Base-by-base conservation (phyloP, 208 protist species). In the Borovskyia barvae region DNA sequence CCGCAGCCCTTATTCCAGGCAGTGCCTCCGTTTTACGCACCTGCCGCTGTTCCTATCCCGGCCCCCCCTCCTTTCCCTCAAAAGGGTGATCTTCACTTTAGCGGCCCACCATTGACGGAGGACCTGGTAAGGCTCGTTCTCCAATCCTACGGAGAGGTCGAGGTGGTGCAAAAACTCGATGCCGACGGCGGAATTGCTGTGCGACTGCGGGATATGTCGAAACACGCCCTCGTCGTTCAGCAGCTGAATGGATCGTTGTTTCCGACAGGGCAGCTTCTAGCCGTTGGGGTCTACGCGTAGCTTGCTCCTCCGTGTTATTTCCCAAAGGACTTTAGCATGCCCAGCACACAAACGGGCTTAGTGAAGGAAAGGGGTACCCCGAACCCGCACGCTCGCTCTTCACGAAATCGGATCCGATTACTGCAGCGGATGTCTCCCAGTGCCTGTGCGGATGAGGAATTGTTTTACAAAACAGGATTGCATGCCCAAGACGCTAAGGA, bases 241-340 rank as follows among this genome's bases (percentile, higher is more conserved):
- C 75, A 87, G 36, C 73, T 95, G 11, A 90, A 92, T 53, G 84
- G 84, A 3, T 74, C 75, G 2, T 45, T 87, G 14, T 92, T 95
- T 48, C 66, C 85, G 0, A 89, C 82, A 9, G 89, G 89, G 0
- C 74, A 95, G 39, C 59, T 88, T 45, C 62, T 95, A 26, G 54
- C 71, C 2, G 85, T 78, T 1, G 78, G 72, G 5, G 60, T 92
- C 26, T 92, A 90, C 67, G 63, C 81, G 12, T 95, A 77, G 72
- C 0, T 4, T n/a, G n/a, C n/a, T n/a, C n/a, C n/a, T n/a, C n/a
- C n/a, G n/a, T n/a, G n/a, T n/a, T n/a, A n/a, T n/a, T n/a, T n/a
- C n/a, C n/a, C n/a, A n/a, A n/a, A n/a, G n/a, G n/a, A n/a, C n/a
- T n/a, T n/a, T n/a, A n/a, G n/a, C n/a, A n/a, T n/a, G n/a, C n/a